Base-by-base conservation (phyloP, 148 eudicot species). In the Polygonum maritimum region DNA sequence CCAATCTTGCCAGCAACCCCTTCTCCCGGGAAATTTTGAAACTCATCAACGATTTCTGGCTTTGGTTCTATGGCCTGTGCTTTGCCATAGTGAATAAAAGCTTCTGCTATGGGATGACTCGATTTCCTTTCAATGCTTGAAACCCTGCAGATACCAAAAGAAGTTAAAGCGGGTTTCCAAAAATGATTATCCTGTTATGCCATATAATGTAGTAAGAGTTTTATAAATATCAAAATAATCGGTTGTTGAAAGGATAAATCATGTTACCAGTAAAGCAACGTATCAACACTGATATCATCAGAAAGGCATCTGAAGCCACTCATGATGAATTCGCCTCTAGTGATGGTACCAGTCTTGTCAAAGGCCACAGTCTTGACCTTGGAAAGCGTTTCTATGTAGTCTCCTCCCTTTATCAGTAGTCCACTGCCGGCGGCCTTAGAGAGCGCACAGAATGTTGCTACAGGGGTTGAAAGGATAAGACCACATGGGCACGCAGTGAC, bases 401-500 rank as follows among this genome's bases (percentile, higher is more conserved):
- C 96, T 71, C 92, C 98, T 15, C 98, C 98, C 86, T 92, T 95
- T 71, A 95, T 82, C 55, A 95, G 79, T 55, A 95, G 84, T 38
- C 98, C 98, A 5, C 85, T 76, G 11, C 87, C 87, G 33, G 98
- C 98, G 21, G 98, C 98, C 77, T 82, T 92, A 19, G 98, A 89
- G 33, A 95, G 86, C 5, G 97, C 98, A 81, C 97, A 92, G 60
- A 88, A 95, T 19, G 92, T 90, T 16, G 96, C 96, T 11, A 95
- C 94, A 0, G 98, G 98, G 3, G 98, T 95, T 2, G 97, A 90
- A 57, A 95, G 96, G 73, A 95, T 83, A 54, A 95, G 89, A 33
- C 96, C 98, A 83, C 98, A 95, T 5, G 98, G 98, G 55, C 98
- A 95, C 19, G 90, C 96, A 76, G 97, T 90, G 0, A 95, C 94